Conservation (phyloP, 169 alveolate genomes). For the Babesia bigemina region DNA sequence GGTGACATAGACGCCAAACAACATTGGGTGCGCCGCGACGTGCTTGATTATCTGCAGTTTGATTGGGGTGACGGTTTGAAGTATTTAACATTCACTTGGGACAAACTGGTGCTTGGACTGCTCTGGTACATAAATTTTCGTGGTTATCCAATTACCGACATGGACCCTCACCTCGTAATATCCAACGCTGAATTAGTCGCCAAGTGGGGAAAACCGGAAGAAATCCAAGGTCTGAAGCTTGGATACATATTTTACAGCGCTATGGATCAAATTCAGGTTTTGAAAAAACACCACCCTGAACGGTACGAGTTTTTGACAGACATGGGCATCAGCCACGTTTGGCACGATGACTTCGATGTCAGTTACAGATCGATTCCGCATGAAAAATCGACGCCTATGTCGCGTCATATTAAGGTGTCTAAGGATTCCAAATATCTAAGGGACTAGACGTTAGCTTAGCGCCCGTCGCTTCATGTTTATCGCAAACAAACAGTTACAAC, state of each 20-base stretch:
- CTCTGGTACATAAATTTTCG: slow-evolving; percentile 62
- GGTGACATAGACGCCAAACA: slow-evolving; percentile 78
- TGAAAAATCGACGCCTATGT: not conserved
- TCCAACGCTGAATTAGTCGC: slow-evolving; percentile 64
- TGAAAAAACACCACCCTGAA: slow-evolving; percentile 45
- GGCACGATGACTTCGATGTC: slow-evolving; percentile 22
- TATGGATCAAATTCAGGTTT: slow-evolving; percentile 59
- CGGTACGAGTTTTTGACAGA: slow-evolving; percentile 60
- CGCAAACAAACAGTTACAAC: not conserved
- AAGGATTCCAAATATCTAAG: slow-evolving; percentile 40
- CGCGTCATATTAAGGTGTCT: slow-evolving; percentile 18
- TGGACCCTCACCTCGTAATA: slow-evolving; percentile 58
- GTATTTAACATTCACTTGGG: slow-evolving; percentile 76
- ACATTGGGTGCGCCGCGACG: slow-evolving; percentile 71
- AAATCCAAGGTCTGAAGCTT: slow-evolving; percentile 70
- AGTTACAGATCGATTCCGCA: slow-evolving; percentile 65
- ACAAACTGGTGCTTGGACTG: slow-evolving; percentile 59
- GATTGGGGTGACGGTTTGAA: slow-evolving; percentile 72
- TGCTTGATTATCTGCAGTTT: slow-evolving; percentile 69
- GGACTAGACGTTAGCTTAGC: slow-evolving; percentile 4
- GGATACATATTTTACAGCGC: slow-evolving; percentile 68
- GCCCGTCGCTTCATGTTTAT: not conserved
- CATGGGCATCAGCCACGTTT: slow-evolving; percentile 36
- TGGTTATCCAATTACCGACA: slow-evolving; percentile 25
- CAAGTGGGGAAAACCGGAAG: slow-evolving; percentile 73